Percentiles rank a stretch among this genome's conserved stretches.
These are phyloP conservation scores for Rhizopus sp. DNA, from an alignment of 371 early-diverging fungal species.

Conservation along the genomic window DNA sequence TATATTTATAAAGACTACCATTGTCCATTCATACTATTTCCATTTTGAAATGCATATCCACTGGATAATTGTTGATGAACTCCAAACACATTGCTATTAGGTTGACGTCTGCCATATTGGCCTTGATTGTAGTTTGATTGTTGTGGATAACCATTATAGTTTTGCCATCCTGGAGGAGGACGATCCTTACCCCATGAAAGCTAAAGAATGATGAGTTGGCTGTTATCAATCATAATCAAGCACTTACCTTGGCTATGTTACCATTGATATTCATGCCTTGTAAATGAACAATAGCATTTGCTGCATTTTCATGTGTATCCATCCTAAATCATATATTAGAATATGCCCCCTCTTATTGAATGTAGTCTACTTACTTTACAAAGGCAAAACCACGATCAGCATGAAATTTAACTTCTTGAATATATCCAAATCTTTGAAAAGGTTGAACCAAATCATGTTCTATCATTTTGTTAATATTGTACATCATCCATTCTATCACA, in stretches of 20 bases:
- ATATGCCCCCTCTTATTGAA: not conserved
- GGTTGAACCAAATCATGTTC: slow-evolving; percentile 27
- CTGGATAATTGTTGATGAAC: slow-evolving; percentile 20
- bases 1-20: not conserved
- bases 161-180: slow-evolving; percentile 33
- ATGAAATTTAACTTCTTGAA: slow-evolving; percentile 82
- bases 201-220: slow-evolving; percentile 13
- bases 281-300: slow-evolving; percentile 81
- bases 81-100: slow-evolving; percentile 22
- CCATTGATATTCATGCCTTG: slow-evolving; percentile 76
- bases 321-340: slow-evolving; percentile 47
- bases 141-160: slow-evolving; percentile 19
- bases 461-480: not conserved
- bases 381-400: slow-evolving; percentile 92
- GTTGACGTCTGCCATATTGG: slow-evolving; percentile 15
- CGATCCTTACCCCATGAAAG: slow-evolving; percentile 92
- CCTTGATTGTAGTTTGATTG: slow-evolving; percentile 4
- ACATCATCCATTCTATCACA: not conserved
- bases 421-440: slow-evolving; percentile 79
- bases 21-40: slow-evolving; percentile 3
- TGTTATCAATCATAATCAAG: not conserved
- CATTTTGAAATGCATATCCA: slow-evolving; percentile 25
- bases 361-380: slow-evolving; percentile 60
- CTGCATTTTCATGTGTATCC: slow-evolving; percentile 90
- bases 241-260: slow-evolving; percentile 57